phyloP scores from a whole-genome alignment of 2,329 filamentous ascomycete species.

The Botrytis deweyae region DNA sequence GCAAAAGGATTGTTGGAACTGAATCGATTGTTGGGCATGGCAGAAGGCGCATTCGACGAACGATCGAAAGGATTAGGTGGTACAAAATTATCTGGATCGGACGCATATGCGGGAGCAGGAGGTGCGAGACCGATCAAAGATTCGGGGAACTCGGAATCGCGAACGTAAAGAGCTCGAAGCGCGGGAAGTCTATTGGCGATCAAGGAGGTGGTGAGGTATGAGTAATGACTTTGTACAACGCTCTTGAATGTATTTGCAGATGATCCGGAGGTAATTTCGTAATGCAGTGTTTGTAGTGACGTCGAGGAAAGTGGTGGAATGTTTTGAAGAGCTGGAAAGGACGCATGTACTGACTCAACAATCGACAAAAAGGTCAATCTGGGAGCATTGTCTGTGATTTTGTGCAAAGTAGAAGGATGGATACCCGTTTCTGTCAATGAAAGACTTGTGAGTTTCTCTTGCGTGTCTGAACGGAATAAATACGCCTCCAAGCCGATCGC shows the following conservation, averaged over 20 bases:
- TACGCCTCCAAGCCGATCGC: conserved; percentile 68
- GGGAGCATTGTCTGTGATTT: conserved; percentile 44
- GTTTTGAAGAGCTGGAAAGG: conserved; percentile 53
- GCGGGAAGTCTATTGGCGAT: conserved; percentile 72
- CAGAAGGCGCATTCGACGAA: conserved; percentile 34
- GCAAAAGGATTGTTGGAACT: conserved; percentile 40
- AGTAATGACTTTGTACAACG: conserved; percentile 68
- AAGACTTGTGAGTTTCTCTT: conserved; percentile 63
- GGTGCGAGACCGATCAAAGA: conserved; percentile 68
- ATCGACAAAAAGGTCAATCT: conserved; percentile 51
- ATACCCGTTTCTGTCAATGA: conserved; percentile 73
- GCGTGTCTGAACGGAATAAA: conserved; percentile 60
- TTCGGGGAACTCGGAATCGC: conserved; percentile 80
- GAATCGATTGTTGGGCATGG: conserved; percentile 28
- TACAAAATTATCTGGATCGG: conserved; percentile 37
- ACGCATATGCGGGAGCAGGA: conserved; percentile 54
- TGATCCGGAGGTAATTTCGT: conserved; percentile 70
- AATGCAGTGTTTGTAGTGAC: conserved; percentile 72
- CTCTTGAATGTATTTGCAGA: conserved; percentile 56
- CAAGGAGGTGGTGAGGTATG: conserved; percentile 81
- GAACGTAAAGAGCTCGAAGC: conserved; percentile 77
- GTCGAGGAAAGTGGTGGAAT: conserved; percentile 66
- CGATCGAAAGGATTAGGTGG: conserved; percentile 33
- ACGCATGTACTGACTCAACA: conserved; percentile 53
- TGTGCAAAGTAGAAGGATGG: conserved; percentile 46